Conservation (phyloP, 768 basidiomycete species). For the Pleurotus citrinopileatus region DNA sequence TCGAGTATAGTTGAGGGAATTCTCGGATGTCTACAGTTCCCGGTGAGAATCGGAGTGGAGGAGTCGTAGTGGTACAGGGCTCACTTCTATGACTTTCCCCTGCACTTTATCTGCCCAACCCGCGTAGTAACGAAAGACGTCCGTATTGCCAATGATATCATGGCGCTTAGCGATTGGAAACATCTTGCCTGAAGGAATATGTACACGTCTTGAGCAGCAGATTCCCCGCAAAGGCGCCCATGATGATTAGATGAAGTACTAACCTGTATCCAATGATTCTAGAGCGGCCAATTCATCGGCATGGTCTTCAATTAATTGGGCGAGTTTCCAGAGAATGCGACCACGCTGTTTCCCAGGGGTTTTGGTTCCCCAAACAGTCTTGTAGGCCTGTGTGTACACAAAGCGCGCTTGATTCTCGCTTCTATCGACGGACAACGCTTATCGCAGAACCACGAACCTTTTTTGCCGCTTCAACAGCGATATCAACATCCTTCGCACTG, state of each 20-base stretch:
- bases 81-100: slow-evolving; percentile 67
- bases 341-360: slow-evolving; percentile 49
- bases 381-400: slow-evolving; percentile 36
- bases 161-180: slow-evolving; percentile 41
- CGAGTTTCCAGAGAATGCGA: slow-evolving; percentile 58
- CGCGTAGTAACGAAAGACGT: slow-evolving; percentile 71
- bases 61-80: slow-evolving; percentile 17
- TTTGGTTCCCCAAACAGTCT: slow-evolving; percentile 69
- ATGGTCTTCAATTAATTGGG: slow-evolving; percentile 59
- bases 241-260: no score
- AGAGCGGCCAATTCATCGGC: slow-evolving; percentile 66
- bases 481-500: slow-evolving; percentile 69
- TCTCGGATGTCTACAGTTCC: slow-evolving; percentile 41
- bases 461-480: slow-evolving; percentile 66
- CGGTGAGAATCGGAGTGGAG: neutral
- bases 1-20: slow-evolving; percentile 64
- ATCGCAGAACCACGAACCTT: slow-evolving; percentile 26
- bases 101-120: slow-evolving; percentile 89
- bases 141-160: slow-evolving; percentile 49
- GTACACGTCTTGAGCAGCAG: neutral
- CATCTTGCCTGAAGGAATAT: slow-evolving; percentile 45
- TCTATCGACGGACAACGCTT: neutral
- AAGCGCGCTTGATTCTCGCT: no score
- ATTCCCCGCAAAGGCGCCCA: no score
- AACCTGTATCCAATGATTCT: slow-evolving; percentile 70